A percentile compares a stretch with the other conserved stretches of the same genome.
Evolutionary conservation across 805 yeast species (phyloP).

Genomic region (Metschnikowia dekortorum): DNA sequence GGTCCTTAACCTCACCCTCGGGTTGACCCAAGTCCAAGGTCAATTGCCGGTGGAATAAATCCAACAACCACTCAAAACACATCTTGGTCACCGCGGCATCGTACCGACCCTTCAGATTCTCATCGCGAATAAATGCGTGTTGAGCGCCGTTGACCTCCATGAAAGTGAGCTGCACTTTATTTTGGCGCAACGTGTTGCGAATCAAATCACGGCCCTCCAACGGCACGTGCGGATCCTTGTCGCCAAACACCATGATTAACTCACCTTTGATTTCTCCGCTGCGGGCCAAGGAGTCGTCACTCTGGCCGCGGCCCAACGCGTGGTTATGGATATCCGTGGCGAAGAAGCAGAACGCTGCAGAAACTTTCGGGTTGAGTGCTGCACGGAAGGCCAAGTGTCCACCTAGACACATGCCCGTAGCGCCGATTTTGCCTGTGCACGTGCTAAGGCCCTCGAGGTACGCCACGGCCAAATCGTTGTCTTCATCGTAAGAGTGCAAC

Average conservation of each 20-base stretch:
- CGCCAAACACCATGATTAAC: slow-evolving; percentile 67
- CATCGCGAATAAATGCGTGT: slow-evolving; percentile 81
- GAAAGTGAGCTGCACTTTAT: slow-evolving; percentile 61
- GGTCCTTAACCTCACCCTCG: slow-evolving; percentile 45
- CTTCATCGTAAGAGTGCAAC: slow-evolving; percentile 71
- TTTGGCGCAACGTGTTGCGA: slow-evolving; percentile 53
- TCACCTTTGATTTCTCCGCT: slow-evolving; percentile 56
- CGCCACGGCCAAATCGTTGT: slow-evolving; percentile 59
- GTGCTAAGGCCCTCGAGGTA: slow-evolving; percentile 54
- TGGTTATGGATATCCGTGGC: slow-evolving; percentile 75
- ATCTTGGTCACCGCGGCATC: slow-evolving; percentile 72
- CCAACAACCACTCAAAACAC: slow-evolving; percentile 64
- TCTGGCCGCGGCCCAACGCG: slow-evolving; percentile 57
- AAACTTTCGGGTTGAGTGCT: slow-evolving; percentile 58
- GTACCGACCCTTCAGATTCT: slow-evolving; percentile 71
- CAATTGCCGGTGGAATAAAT: slow-evolving; percentile 65
- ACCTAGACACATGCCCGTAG: slow-evolving; percentile 86
- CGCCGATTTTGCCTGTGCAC: slow-evolving; percentile 70
- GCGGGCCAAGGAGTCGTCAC: slow-evolving; percentile 63
- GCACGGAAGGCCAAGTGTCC: slow-evolving; percentile 77
- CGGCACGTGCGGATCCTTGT: slow-evolving; percentile 76
- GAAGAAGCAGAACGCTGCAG: slow-evolving; percentile 70
- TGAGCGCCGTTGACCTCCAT: slow-evolving; percentile 76
- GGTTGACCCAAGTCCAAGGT: slow-evolving; percentile 63
- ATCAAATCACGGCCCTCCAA: slow-evolving; percentile 72